phyloP scores from a whole-genome alignment of 2,329 filamentous ascomycete genomes.

The Ascochyta clinopodiicola region DNA sequence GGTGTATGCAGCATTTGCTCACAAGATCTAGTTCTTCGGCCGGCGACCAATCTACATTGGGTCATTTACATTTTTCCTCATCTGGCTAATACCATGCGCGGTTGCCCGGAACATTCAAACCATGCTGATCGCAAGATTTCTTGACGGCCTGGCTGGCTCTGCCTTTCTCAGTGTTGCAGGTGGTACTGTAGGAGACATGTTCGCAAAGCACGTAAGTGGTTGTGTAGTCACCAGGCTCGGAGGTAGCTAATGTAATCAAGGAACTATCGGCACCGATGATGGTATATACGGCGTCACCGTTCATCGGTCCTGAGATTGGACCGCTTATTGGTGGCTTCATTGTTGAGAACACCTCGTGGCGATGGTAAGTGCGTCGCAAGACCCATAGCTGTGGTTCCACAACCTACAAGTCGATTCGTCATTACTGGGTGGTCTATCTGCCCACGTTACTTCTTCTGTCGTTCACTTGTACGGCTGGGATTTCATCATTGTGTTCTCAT shows the following conservation, averaged over 20 bases:
- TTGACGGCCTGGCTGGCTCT: conserved; percentile 73
- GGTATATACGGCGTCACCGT: conserved; percentile 65
- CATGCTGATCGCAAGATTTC: conserved; percentile 78
- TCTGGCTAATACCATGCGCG: conserved; percentile 83
- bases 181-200: conserved; percentile 78
- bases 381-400: conserved; percentile 13
- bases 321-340: conserved; percentile 78
- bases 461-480: conserved; percentile 5
- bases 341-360: conserved; percentile 74
- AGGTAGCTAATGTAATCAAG: conserved; percentile 25
- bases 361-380: conserved; percentile 41
- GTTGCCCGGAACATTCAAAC: conserved; percentile 83
- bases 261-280: conserved; percentile 83
- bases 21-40: conserved; percentile 72
- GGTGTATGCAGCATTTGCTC: conserved; percentile 7
- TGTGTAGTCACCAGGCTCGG: neutral
- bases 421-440: neutral
- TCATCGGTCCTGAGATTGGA: conserved; percentile 62
- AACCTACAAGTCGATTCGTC: conserved; percentile 8
- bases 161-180: conserved; percentile 74
- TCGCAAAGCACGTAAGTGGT: conserved; percentile 42
- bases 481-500: conserved; percentile 3
- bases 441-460: conserved; percentile 13
- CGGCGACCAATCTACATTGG: conserved; percentile 79
- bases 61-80: conserved; percentile 75